phyloP scores from a whole-genome alignment of 352 stramenopile species.

The Phytophthora capsici region DNA sequence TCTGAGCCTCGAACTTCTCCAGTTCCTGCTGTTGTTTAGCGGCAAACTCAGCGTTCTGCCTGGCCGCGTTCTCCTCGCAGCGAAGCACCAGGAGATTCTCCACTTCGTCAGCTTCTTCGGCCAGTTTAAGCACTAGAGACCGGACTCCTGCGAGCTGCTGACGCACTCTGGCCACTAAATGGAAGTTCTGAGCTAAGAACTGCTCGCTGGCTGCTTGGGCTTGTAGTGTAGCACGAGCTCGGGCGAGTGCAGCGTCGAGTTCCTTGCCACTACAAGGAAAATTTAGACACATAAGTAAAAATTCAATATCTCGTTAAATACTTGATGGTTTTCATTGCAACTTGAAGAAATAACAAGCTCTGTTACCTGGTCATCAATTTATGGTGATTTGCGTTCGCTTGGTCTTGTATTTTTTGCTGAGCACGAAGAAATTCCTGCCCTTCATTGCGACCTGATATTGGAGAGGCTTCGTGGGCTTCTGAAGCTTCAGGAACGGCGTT shows the following conservation, averaged over 20 bases:
- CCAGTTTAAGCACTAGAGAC: slow-evolving; percentile 60
- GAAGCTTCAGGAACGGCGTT: slow-evolving; percentile 7
- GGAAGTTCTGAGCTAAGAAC: slow-evolving; percentile 71
- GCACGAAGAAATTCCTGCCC: slow-evolving; percentile 53
- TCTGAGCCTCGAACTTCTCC: slow-evolving; percentile 69
- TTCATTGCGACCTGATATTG: slow-evolving; percentile 27
- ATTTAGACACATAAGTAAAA: slow-evolving; percentile 13
- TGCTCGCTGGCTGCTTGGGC: slow-evolving; percentile 72
- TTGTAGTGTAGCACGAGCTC: slow-evolving; percentile 54
- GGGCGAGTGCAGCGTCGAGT: slow-evolving; percentile 47
- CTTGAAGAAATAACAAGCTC: neutral
- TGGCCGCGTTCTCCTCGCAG: slow-evolving; percentile 76
- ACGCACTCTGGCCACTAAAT: slow-evolving; percentile 59
- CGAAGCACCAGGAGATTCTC: slow-evolving; percentile 72
- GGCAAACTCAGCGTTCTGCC: slow-evolving; percentile 78
- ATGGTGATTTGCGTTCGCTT: slow-evolving; percentile 45
- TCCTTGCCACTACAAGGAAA: slow-evolving; percentile 51
- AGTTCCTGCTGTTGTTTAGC: slow-evolving; percentile 74
- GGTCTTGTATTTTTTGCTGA: slow-evolving; percentile 42
- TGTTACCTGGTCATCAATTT: slow-evolving; percentile 56
- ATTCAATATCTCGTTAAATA: slow-evolving; percentile 23
- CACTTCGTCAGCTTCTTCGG: slow-evolving; percentile 67
- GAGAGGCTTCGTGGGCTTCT: neutral
- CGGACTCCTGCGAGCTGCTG: slow-evolving; percentile 59
- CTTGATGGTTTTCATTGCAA: neutral